phyloP scores from a whole-genome alignment of 2,329 filamentous ascomycete species.

The Hymenoscyphus albidus region DNA sequence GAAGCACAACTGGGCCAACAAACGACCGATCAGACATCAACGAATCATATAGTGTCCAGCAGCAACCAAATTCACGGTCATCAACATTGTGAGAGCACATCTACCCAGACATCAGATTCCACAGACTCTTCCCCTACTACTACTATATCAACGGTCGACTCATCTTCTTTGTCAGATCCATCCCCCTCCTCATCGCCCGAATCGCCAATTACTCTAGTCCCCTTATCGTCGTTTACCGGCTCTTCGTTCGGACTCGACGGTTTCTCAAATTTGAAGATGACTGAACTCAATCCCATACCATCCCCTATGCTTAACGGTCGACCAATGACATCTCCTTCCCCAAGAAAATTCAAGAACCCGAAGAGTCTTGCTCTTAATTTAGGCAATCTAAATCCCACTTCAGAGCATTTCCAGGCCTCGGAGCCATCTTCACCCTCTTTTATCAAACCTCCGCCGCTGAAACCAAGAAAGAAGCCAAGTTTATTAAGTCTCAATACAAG shows the following conservation, averaged over 20 bases:
- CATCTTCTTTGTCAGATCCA: conserved; percentile 81
- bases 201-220: conserved; percentile 72
- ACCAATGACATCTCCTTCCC: conserved; percentile 65
- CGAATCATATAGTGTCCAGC: conserved; percentile 13
- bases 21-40: not conserved
- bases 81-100: conserved; percentile 73
- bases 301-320: conserved; percentile 42
- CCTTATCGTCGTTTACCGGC: conserved; percentile 64
- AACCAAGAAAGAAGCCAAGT: conserved; percentile 66
- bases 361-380: conserved; percentile 75
- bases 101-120: conserved; percentile 74
- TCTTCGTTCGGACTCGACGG: conserved; percentile 47
- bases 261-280: conserved; percentile 37
- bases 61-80: conserved; percentile 42
- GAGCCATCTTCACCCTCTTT: conserved; percentile 67
- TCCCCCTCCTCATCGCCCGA: conserved; percentile 91
- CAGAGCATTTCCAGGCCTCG: conserved; percentile 45
- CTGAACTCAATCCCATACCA: conserved; percentile 39
- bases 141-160: conserved; percentile 88
- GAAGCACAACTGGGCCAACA: not conserved
- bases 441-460: conserved; percentile 71
- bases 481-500: conserved; percentile 74
- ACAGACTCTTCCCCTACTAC: conserved; percentile 94
- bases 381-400: conserved; percentile 45
- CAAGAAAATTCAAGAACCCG: conserved; percentile 73